Evolutionary conservation across 306 rosid genomes (phyloP).

Genomic region (Prunus armeniaca): DNA sequence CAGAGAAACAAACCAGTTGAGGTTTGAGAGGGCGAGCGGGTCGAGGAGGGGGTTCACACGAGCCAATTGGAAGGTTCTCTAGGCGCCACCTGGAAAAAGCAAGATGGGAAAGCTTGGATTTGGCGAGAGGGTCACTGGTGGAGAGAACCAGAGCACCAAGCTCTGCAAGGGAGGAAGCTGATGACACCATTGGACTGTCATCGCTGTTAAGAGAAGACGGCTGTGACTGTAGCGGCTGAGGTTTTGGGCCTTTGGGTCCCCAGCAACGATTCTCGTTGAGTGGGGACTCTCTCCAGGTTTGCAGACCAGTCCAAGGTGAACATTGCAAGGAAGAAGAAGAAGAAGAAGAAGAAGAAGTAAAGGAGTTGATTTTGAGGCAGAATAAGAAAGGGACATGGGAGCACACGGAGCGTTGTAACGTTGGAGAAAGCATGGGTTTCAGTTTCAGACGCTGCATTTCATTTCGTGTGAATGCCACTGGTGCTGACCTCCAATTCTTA

Average conservation of each 20-base stretch:
- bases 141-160: constrained; percentile 81
- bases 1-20: constrained; percentile 40
- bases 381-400: not conserved
- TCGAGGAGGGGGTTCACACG: constrained; percentile 41
- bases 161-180: constrained; percentile 72
- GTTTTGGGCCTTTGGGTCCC: constrained; percentile 70
- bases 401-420: constrained; percentile 4
- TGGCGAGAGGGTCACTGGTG: constrained; percentile 66
- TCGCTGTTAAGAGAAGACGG: not conserved
- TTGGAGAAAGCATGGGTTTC: constrained; percentile 16
- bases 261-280: constrained; percentile 62
- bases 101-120: constrained; percentile 69
- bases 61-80: constrained; percentile 64
- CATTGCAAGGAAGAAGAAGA: constrained; percentile 24
- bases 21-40: constrained; percentile 55
- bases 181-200: constrained; percentile 22
- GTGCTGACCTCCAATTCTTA: not conserved
- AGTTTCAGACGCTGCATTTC: constrained; percentile 38
- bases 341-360: constrained; percentile 8
- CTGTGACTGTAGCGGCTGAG: constrained; percentile 16
- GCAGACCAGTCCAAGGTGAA: constrained; percentile 69
- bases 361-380: constrained; percentile 25
- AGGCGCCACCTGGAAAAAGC: constrained; percentile 76
- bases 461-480: not conserved
- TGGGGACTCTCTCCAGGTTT: constrained; percentile 63